Percentiles rank a stretch among this genome's conserved stretches.
Conservation (phyloP, 139 green algal genomes). For the Closterium sp. region DNA sequence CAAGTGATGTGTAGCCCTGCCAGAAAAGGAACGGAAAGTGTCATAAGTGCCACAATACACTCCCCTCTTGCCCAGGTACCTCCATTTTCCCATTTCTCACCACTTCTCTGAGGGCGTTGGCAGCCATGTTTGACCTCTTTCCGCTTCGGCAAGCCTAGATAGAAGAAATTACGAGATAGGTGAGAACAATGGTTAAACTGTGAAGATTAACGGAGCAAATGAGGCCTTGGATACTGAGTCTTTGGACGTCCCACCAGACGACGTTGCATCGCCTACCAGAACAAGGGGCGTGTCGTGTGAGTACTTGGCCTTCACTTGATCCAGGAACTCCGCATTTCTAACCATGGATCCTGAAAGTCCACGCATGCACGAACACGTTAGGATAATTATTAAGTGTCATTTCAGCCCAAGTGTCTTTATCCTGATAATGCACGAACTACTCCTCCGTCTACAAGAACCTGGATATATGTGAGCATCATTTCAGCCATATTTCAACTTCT, state of each 20-base stretch:
- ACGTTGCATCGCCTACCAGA: background rate
- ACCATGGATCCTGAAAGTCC: background rate
- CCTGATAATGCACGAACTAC: background rate
- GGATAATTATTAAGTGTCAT: too few relatives aligned
- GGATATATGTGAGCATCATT: background rate
- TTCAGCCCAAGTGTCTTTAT: too few relatives aligned
- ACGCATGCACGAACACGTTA: background rate
- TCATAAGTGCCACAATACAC: too few relatives aligned
- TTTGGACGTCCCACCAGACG: too few relatives aligned
- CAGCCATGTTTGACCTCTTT: background rate
- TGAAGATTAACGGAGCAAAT: too few relatives aligned
- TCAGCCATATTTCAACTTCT: background rate
- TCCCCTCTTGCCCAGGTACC: too few relatives aligned
- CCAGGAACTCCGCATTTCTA: background rate
- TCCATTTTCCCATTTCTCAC: too few relatives aligned
- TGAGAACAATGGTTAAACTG: too few relatives aligned
- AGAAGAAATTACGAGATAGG: too few relatives aligned
- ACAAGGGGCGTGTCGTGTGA: background rate
- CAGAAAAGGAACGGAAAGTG: background rate
- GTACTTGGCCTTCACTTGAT: background rate
- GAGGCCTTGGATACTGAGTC: too few relatives aligned
- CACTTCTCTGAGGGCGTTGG: background rate
- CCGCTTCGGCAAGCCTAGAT: background rate
- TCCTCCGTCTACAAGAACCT: background rate
- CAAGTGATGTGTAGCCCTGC: background rate